Conservation (phyloP, 1,139 yeast genomes). For the Blastobotrys proliferans region DNA sequence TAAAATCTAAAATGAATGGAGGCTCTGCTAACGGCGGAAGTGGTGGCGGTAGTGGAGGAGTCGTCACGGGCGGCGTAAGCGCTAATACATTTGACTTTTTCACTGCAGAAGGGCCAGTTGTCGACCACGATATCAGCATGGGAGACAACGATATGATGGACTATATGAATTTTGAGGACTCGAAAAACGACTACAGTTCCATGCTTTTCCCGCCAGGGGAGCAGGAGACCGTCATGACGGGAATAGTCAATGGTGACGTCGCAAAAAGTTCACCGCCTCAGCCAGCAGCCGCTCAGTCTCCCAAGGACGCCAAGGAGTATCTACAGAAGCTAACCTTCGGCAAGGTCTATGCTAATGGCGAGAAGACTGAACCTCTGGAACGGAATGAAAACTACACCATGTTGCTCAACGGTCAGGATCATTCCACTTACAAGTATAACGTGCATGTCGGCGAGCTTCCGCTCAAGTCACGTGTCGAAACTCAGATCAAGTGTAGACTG, state of each 20-base stretch:
- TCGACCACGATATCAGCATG: slow-evolving; percentile 2
- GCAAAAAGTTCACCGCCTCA: background rate
- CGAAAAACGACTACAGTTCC: background rate
- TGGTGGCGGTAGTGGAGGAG: too few species aligned
- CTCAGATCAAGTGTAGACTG: slow-evolving; percentile 78
- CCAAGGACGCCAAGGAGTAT: slow-evolving; percentile 20
- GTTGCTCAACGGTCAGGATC: slow-evolving; percentile 1
- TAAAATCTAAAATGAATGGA: too few species aligned
- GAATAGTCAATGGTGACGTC: background rate
- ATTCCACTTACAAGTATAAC: slow-evolving; percentile 44
- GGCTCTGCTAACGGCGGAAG: too few species aligned
- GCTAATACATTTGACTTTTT: too few species aligned
- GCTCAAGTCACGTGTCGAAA: slow-evolving; percentile 81
- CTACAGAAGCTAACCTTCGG: slow-evolving; percentile 23
- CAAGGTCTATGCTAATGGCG: slow-evolving; percentile 10
- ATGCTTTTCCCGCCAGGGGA: slow-evolving; percentile 9
- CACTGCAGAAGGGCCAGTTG: too few species aligned
- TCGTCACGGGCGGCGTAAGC: too few species aligned
- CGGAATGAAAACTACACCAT: slow-evolving; percentile 13
- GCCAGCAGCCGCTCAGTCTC: slow-evolving; percentile 10
- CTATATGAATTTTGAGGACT: slow-evolving; percentile 14
- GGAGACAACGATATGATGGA: slow-evolving; percentile 18
- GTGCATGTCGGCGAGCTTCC: slow-evolving; percentile 64
- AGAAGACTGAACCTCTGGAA: background rate
- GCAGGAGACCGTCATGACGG: slow-evolving; percentile 7